These are phyloP conservation scores for Schizopora paradoxa DNA, from an alignment of 1,284 basidiomycete species.

Conservation along the genomic window DNA sequence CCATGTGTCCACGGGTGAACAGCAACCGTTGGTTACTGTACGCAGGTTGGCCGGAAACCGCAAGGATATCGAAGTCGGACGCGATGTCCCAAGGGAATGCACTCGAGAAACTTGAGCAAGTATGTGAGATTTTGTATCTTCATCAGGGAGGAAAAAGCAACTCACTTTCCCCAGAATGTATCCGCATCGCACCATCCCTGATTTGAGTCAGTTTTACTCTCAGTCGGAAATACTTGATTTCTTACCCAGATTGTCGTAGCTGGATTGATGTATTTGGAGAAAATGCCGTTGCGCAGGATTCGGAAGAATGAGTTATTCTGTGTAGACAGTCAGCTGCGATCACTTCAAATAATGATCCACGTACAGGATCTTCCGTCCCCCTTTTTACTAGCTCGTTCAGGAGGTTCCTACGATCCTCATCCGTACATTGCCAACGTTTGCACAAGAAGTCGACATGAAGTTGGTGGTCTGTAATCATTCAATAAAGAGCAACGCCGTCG, in stretches of 20 bases:
- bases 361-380: slow-evolving; percentile 5
- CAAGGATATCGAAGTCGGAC: slow-evolving; percentile 14
- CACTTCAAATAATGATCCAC: not conserved
- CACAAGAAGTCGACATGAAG: slow-evolving; percentile 18
- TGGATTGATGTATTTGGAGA: slow-evolving; percentile 14
- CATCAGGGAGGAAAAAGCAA: not conserved
- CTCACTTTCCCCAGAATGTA: slow-evolving; percentile 18
- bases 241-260: slow-evolving; percentile 16
- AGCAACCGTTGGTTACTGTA: slow-evolving; percentile 9
- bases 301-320: slow-evolving; percentile 15
- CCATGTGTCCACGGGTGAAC: slow-evolving; percentile 5
- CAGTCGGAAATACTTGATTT: no score
- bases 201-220: not conserved
- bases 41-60: slow-evolving; percentile 9
- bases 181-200: slow-evolving; percentile 18
- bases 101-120: slow-evolving; percentile 7
- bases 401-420: slow-evolving; percentile 5
- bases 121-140: not conserved
- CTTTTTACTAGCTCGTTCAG: slow-evolving; percentile 11
- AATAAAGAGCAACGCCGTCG: not conserved
- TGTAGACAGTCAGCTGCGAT: not conserved
- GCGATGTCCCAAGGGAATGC: slow-evolving; percentile 19
- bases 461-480: slow-evolving; percentile 5
- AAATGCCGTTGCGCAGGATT: slow-evolving; percentile 14
- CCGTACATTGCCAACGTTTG: slow-evolving; percentile 16